Evolutionary conservation across 2,329 filamentous ascomycete species (phyloP), one percentile per base, ranked within the genome.

Genomic region (Aspergillus fischeri): DNA sequence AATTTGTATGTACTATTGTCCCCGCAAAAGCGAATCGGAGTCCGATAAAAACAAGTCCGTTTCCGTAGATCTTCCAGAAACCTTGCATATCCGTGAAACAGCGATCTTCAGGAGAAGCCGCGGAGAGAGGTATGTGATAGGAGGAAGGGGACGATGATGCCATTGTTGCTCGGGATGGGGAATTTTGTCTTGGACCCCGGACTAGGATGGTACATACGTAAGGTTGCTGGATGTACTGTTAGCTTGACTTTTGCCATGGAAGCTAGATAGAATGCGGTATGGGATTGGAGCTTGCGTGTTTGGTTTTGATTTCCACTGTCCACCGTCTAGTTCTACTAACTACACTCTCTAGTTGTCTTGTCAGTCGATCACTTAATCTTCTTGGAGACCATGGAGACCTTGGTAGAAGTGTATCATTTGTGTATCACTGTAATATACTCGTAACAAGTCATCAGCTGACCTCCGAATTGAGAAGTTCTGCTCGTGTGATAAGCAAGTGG

Each of bases 81-180:
- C 25, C 4, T 14, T 32, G 25, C 28, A 27, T 52, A n/a, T 29
- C 47, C 3, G 49, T 55, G 42, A 45, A 45, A 45, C 42, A 9
- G 8, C 42, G 42, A 53, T 53, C 52, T 48, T 49, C 52, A 54
- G 52, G 52, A 35, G 52, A 48, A 29, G 44, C 20, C 9, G 2
- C 29, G 47, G 28, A 44, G 55, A 53, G 52, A 52, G 52, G 51
- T 56, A 44, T 49, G 56, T 62, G 60, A 58, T 59, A 44, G 54
- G 47, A 27, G 14, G 29, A 42, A 42, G 41, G 54, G 6, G 57
- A 42, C 28, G 57, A 64, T 64, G 63, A 60, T 61, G 62, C 63
- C 59, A 65, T 64, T 54, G 59, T 52, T 51, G 62, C 63, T 51
- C 49, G 42, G 54, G 32, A 57, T 60, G 56, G 55, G 58, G 32